These are phyloP conservation scores for Encephalitozoon romaleae DNA, from an alignment of 371 early-diverging fungal genomes.

Conservation along the genomic window DNA sequence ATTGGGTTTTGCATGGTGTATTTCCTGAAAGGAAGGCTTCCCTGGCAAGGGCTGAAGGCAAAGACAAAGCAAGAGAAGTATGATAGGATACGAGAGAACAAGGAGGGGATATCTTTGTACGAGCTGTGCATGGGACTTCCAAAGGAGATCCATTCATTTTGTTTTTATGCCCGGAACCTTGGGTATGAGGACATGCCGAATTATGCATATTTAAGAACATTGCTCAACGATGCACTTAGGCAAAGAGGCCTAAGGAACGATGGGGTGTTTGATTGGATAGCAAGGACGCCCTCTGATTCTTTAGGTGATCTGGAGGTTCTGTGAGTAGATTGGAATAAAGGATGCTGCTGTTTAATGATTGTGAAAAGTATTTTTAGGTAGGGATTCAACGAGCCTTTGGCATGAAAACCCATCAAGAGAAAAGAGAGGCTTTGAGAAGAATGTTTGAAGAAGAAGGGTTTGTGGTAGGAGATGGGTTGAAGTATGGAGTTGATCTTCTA, in stretches of 20 bases:
- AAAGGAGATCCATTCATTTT: slow-evolving; percentile 81
- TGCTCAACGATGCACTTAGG: slow-evolving; percentile 84
- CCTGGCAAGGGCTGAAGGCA: slow-evolving; percentile 98
- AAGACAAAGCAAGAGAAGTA: slow-evolving; percentile 95
- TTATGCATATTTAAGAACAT: slow-evolving; percentile 83
- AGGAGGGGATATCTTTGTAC: slow-evolving; percentile 88
- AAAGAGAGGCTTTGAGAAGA: neutral
- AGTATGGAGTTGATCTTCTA: slow-evolving; percentile 56
- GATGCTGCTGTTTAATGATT: neutral
- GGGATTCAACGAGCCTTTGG: neutral
- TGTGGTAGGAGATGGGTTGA: slow-evolving; percentile 47
- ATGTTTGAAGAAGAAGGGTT: slow-evolving; percentile 16
- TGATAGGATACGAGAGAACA: slow-evolving; percentile 95
- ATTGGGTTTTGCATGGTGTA: slow-evolving; percentile 97
- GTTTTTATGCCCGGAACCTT: slow-evolving; percentile 84
- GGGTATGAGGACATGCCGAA: slow-evolving; percentile 97
- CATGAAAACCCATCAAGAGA: neutral
- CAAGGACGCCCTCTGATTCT: neutral
- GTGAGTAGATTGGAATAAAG: neutral
- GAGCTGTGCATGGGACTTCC: slow-evolving; percentile 84
- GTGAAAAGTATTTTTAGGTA: neutral
- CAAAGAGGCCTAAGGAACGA: slow-evolving; percentile 66
- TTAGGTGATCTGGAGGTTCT: neutral
- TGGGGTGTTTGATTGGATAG: slow-evolving; percentile 53
- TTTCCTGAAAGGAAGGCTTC: slow-evolving; percentile 88